A percentile compares a stretch with the other conserved stretches of the same genome.
Conservation (phyloP, 108 stramenopile species). For the Ochromonas danica region DNA sequence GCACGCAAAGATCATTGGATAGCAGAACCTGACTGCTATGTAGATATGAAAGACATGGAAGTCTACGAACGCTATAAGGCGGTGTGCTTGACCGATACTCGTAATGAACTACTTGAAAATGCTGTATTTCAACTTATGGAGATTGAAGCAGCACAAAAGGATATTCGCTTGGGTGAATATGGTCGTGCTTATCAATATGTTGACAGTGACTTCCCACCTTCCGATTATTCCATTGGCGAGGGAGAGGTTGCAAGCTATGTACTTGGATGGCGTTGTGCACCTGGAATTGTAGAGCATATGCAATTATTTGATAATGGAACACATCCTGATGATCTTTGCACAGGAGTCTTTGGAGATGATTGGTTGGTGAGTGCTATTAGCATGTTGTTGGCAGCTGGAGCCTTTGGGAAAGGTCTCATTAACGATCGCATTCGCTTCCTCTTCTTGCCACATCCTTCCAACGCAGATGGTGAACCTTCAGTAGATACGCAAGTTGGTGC, state of each 20-base stretch:
- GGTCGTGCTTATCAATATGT: conserved; percentile 47
- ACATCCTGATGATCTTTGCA: conserved; percentile 47
- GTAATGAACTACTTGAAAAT: conserved; percentile 40
- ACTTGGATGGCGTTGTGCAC: conserved; percentile 45
- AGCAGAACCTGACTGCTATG: conserved; percentile 44
- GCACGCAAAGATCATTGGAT: conserved; percentile 43
- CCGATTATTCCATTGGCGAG: conserved; percentile 40
- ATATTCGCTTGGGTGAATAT: conserved; percentile 44
- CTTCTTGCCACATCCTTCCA: conserved; percentile 40
- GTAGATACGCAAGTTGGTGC: conserved; percentile 44
- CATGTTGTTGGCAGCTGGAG: conserved; percentile 49
- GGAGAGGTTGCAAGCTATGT: conserved; percentile 35
- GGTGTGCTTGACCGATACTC: conserved; percentile 31
- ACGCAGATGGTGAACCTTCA: conserved; percentile 40
- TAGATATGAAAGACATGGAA: conserved; percentile 46
- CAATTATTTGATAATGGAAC: conserved; percentile 51
- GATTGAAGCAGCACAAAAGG: conserved; percentile 40
- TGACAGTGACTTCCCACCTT: conserved; percentile 50
- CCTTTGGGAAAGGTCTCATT: conserved; percentile 36
- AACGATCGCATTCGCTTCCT: conserved; percentile 40
- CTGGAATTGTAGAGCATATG: conserved; percentile 37
- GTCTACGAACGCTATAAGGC: conserved; percentile 33
- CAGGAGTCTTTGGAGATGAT: conserved; percentile 40
- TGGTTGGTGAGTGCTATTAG: conserved; percentile 50
- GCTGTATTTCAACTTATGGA: conserved; percentile 42